Base-by-base conservation (phyloP, 1,284 basidiomycete species). In the Coniophora puteana region DNA sequence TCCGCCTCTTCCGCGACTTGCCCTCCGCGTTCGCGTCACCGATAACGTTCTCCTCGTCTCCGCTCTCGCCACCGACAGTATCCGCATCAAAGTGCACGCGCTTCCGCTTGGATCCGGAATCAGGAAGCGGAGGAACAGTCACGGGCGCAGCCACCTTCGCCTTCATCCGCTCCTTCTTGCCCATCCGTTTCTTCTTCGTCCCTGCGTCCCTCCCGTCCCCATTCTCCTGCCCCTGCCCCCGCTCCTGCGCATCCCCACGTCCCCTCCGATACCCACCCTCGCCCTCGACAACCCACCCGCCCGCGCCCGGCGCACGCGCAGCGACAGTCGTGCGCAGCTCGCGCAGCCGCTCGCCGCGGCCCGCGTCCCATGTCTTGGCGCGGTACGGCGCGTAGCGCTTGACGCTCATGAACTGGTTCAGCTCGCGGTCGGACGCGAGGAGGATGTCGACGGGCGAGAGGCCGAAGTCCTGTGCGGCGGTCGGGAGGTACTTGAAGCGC, bases 331-430 rank as follows among this genome's bases (percentile, higher is more conserved):
- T 59, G 53, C 85, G 83, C 41, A 96, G 69, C 44, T 94, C 89
- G 53, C 78, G 73, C 38, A 98, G 69, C 47, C 83, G 76, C 43
- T 86, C 78, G 20, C 69, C 68, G 5, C 88, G 73, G n/a, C 64
- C 76, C 45, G 66, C 63, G 55, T 79, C 89, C 86, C 75, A 91
- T 47, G 46, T 72, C 68, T 48, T 47, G 3, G 44, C 29, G 18
- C 89, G 80, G 62, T 97, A 98, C 3, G 95, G 93, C 17, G 94
- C 94, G 46, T 93, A 74, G 58, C 89, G 88, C 68, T 91, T 94
- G 52, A 99, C 68, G 25, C 86, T 79, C 57, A 96, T 80, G 56
- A 92, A 90, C 44, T 88, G 75, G 66, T 99, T 99, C 36, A 99
- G 76, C 58, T 99, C 94, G 36, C 81, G 75, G 63, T 99, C 95